Percentiles rank a stretch among this genome's conserved stretches.
These are phyloP conservation scores for Fraxinus greggii DNA, from an alignment of 305 asterid genomes.

Conservation along the genomic window DNA sequence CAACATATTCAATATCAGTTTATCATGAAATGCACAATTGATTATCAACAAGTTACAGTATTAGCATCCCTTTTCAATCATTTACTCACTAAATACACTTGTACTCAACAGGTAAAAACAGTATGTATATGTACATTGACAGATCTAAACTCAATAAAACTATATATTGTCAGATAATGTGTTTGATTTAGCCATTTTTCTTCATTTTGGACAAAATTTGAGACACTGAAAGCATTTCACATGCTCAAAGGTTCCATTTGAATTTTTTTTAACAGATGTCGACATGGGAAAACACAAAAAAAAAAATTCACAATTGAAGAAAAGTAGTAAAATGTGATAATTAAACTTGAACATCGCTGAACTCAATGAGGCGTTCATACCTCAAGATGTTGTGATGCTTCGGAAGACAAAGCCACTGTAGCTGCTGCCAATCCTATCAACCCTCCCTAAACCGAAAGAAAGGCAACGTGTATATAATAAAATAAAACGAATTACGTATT, in stretches of 20 bases:
- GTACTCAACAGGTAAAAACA: neutral
- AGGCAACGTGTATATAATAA: neutral
- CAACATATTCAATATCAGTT: neutral
- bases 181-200: neutral
- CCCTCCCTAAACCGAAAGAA: slow-evolving; percentile 64
- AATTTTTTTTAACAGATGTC: neutral
- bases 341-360: neutral
- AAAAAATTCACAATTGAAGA: neutral
- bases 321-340: neutral
- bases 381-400: slow-evolving; percentile 94
- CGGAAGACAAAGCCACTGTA: slow-evolving; percentile 93
- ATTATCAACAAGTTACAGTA: neutral
- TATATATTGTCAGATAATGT: neutral
- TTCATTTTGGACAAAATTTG: neutral
- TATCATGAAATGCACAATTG: neutral
- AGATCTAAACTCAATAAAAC: neutral
- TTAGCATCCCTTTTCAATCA: neutral
- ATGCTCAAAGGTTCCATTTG: neutral
- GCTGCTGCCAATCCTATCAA: slow-evolving; percentile 97
- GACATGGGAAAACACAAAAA: neutral
- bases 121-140: neutral
- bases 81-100: neutral
- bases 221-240: neutral
- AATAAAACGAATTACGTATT: slow-evolving; percentile 2
- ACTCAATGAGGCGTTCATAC: slow-evolving; percentile 39